Conservation (phyloP, 768 basidiomycete species). For the Coprinellus micaceus region DNA sequence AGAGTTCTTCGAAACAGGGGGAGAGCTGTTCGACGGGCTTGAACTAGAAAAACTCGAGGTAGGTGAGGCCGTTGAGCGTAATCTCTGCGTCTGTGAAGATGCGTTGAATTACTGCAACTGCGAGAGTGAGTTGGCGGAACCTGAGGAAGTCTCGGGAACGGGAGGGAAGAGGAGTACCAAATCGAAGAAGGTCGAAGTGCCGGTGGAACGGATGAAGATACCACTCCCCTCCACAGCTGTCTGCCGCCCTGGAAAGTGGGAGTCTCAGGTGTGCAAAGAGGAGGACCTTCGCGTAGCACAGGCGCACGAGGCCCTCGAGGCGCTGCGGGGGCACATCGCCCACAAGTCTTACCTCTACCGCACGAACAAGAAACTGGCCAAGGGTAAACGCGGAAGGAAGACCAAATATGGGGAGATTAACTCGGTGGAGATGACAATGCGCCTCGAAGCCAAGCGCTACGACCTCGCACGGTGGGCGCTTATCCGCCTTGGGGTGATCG, state of each 20-base stretch:
- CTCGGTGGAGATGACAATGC: neutral
- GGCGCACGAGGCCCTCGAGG: neutral
- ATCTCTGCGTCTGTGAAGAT: neutral
- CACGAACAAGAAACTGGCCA: neutral
- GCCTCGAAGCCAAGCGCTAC: neutral
- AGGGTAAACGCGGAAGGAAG: neutral
- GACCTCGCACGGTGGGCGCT: neutral
- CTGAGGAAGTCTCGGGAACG: too few relatives aligned
- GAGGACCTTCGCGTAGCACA: neutral
- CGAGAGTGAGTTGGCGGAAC: too few relatives aligned
- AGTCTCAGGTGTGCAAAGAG: neutral
- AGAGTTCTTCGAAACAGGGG: too few relatives aligned
- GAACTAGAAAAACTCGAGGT: neutral
- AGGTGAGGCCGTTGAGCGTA: neutral
- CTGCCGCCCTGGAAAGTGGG: neutral
- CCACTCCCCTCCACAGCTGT: neutral
- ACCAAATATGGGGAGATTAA: neutral
- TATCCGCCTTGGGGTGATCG: neutral
- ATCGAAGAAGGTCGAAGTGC: too few relatives aligned
- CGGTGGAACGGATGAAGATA: neutral
- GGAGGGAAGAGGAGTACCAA: too few relatives aligned
- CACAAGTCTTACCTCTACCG: constrained; percentile 1
- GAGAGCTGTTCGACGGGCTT: too few relatives aligned
- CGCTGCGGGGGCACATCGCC: neutral
- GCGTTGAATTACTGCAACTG: too few relatives aligned